Conservation (phyloP, 257 asterid genomes). For the Solanum rostratum region DNA sequence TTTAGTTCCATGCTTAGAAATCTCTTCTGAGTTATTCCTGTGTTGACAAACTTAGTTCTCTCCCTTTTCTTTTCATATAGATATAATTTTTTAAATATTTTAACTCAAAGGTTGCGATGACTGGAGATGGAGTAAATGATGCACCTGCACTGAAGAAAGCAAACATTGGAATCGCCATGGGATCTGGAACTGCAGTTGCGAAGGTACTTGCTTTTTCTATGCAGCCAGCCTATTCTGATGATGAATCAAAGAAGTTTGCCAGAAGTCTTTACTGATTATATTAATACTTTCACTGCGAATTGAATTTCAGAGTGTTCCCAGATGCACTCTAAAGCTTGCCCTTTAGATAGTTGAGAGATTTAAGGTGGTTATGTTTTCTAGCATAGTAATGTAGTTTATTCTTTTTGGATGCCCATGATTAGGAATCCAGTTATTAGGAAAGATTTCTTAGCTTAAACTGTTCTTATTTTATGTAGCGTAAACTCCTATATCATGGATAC, state of each 20-base stretch:
- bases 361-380: background rate
- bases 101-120: slow-evolving; percentile 86
- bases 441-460: background rate
- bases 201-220: slow-evolving; percentile 41
- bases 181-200: slow-evolving; percentile 99
- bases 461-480: background rate
- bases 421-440: background rate
- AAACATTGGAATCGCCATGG: slow-evolving; percentile 98
- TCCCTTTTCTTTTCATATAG: background rate
- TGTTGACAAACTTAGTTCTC: background rate
- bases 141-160: slow-evolving; percentile 99
- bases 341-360: background rate
- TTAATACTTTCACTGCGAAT: background rate
- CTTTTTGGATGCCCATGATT: background rate
- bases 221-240: background rate
- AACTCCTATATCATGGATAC: background rate
- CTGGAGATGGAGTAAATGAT: slow-evolving; percentile 99
- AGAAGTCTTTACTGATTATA: background rate
- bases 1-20: slow-evolving; percentile 1
- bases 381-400: background rate
- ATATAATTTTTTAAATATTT: slow-evolving; percentile 4
- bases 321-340: background rate
- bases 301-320: background rate
- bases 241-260: background rate
- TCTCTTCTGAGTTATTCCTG: background rate